phyloP scores from a whole-genome alignment of 495 filamentous ascomycete genomes.

The Penicillium verhagenii region DNA sequence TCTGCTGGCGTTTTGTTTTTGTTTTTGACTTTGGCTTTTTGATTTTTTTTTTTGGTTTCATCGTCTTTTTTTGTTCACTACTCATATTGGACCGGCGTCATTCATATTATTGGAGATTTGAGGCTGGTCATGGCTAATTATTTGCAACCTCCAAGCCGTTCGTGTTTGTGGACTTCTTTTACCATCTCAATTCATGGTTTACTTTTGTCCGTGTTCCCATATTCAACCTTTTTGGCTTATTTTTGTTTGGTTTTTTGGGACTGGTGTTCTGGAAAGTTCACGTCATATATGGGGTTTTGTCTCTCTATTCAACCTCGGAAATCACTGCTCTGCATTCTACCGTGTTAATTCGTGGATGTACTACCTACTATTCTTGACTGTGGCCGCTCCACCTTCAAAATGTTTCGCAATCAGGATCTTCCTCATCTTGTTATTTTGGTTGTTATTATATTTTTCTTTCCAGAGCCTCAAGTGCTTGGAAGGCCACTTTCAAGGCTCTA shows the following conservation, averaged over 20 bases:
- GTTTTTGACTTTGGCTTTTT: constrained; percentile 1
- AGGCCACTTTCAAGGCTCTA: too few species aligned
- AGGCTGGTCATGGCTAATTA: constrained; percentile 10
- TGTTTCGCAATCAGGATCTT: too few species aligned
- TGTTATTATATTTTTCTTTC: too few species aligned
- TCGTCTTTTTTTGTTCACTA: constrained; percentile 10
- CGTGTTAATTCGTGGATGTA: constrained; percentile 2
- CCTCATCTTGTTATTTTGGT: too few species aligned
- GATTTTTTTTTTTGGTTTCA: constrained; percentile 1
- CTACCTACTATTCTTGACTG: not conserved
- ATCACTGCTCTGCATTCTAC: constrained; percentile 12
- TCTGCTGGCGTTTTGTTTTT: constrained; percentile 10
- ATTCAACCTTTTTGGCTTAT: too few species aligned
- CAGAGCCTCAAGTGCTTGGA: too few species aligned
- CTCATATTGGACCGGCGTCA: constrained; percentile 21
- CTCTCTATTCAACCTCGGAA: constrained; percentile 8
- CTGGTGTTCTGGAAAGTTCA: constrained; percentile 21
- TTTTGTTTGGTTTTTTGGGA: constrained; percentile 2
- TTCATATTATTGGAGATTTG: constrained; percentile 14
- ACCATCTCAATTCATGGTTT: constrained; percentile 5
- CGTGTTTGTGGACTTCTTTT: not conserved
- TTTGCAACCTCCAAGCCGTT: not conserved
- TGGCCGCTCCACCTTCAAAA: not conserved
- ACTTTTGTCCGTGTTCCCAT: not conserved
- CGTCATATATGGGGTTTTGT: constrained; percentile 11